A percentile compares a stretch with the other conserved stretches of the same genome.
phyloP scores from a whole-genome alignment of 441 rosid genomes.

The Adansonia rubrostipa region DNA sequence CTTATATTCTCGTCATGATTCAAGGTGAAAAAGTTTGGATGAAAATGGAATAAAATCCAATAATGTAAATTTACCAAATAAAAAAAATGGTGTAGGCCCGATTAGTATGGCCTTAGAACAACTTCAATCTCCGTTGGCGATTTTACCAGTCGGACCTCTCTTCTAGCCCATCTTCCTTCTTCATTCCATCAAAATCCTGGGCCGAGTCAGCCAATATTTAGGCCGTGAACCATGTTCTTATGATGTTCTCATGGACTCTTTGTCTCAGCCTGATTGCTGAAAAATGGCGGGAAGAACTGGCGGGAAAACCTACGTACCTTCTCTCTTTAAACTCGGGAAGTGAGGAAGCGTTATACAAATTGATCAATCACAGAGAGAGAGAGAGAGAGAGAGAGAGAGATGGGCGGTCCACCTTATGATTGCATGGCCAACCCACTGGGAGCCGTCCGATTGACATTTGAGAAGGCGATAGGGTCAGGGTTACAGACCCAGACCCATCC shows the following conservation, averaged over 20 bases:
- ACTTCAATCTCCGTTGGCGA: not conserved
- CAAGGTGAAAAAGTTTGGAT: too few relatives aligned
- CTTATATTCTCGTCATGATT: too few relatives aligned
- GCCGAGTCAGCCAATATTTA: not conserved
- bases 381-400: slow-evolving; percentile 29
- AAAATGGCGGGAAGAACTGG: slow-evolving; percentile 58
- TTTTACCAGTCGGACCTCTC: not conserved
- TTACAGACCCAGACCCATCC: slow-evolving; percentile 56
- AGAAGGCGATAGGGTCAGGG: slow-evolving; percentile 61
- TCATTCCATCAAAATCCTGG: not conserved
- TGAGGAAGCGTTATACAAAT: not conserved
- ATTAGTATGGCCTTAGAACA: not conserved
- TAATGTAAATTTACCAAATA: too few relatives aligned
- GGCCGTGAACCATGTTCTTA: not conserved
- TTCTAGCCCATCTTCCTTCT: not conserved
- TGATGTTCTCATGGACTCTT: too few relatives aligned
- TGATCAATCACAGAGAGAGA: not conserved
- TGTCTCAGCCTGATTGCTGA: too few relatives aligned
- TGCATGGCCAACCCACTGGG: slow-evolving; percentile 83
- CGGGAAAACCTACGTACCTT: slow-evolving; percentile 43
- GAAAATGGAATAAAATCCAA: too few relatives aligned
- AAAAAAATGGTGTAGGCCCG: too few relatives aligned
- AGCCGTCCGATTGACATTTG: slow-evolving; percentile 82
- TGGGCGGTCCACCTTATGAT: slow-evolving; percentile 88
- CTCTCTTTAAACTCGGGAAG: slow-evolving; percentile 11